A percentile compares a stretch with the other conserved stretches of the same genome.
phyloP scores from a whole-genome alignment of 164 flowering plant species.

The Annona cherimola region DNA sequence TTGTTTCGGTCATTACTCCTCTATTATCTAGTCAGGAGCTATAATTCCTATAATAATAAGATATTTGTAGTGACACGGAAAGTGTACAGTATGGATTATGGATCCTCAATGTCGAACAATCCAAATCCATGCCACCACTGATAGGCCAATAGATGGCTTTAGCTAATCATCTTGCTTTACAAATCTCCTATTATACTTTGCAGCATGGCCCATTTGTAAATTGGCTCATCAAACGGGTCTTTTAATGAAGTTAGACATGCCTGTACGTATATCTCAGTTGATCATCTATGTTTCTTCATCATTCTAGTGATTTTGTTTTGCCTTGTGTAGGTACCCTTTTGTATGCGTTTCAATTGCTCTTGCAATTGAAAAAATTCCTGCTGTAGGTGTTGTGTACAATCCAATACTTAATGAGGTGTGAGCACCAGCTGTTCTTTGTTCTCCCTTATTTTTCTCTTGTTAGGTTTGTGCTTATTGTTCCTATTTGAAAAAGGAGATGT shows the following conservation, averaged over 20 bases:
- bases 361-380: slow-evolving; percentile 72
- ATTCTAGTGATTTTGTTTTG: not conserved
- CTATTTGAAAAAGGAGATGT: not conserved
- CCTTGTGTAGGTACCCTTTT: slow-evolving; percentile 67
- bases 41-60: too few species aligned
- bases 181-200: not conserved
- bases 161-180: not conserved
- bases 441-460: not conserved
- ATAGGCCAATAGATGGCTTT: not conserved
- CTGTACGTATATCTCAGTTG: not conserved
- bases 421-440: not conserved
- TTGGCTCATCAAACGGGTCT: not conserved
- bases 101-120: not conserved
- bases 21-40: too few species aligned
- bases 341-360: slow-evolving; percentile 96
- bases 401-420: slow-evolving; percentile 92
- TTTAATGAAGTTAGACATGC: not conserved
- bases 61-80: too few species aligned
- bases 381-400: slow-evolving; percentile 91
- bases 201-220: not conserved
- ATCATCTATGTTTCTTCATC: not conserved
- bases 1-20: too few species aligned
- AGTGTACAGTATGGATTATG: not conserved
- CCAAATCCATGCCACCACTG: not conserved
- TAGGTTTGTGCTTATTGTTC: not conserved